Base-by-base conservation (phyloP, 306 rosid species). In the Biancaea sappan region DNA sequence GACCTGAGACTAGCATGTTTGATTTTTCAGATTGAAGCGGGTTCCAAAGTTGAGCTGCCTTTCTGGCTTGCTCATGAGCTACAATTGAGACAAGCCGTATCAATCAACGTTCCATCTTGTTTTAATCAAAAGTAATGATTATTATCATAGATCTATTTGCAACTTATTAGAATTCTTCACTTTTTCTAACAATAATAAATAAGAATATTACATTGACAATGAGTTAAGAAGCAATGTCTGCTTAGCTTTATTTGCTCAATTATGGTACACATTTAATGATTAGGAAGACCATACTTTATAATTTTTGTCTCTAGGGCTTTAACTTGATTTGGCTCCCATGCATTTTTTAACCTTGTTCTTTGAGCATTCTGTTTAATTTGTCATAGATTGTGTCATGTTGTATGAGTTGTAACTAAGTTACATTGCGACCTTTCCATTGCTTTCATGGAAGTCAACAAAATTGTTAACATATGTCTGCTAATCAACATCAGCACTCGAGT, bases 31-130 rank as follows among this genome's bases (percentile, higher is more conserved):
- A 93, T 94, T 77, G 97, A 94, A 87, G 51, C 86, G 11, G 96
- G 91, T 75, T 94, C 98, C 26, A 91, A 88, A 83, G 97, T 94
- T 70, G 92, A 90, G 78, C 82, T 91, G 68, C 97, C 98, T 24
- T 91, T 91, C 76, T 94, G 98, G 98, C 98, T 94, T 80, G 95
- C 93, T 52, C 83, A 87, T 37, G 96, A 94, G 77, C 84, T 94
- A 31, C 93, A 94, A 47, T 61, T 74, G 59, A 81, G 97, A 81
- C 93, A 91, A 88, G 87, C 91, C 40, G 91, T 75, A 56, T 83
- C 87, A 57, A 82, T 87, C 75, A 84, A 81, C 74, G 81, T 88
- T 24, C 96, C 98, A 40, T 15, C 88, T 38, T 87, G 97, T 84
- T 91, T 94, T 80, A 87, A 90, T 82, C 91, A 91, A 87, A 88